Conservation (phyloP, 169 alveolate species). For the Perkinsus olseni region DNA sequence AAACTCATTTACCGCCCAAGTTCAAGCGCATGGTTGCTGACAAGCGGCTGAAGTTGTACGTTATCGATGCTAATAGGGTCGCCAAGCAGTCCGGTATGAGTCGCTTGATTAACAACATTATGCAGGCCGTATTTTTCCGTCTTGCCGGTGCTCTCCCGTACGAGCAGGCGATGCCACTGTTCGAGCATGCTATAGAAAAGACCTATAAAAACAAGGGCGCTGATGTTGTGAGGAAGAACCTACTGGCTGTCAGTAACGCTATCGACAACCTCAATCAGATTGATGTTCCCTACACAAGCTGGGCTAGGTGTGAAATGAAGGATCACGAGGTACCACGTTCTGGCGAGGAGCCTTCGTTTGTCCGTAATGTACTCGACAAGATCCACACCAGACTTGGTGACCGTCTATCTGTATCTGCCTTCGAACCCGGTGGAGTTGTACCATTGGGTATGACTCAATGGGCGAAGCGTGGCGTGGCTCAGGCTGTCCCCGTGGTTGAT, state of each 20-base stretch:
- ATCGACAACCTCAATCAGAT: conserved; percentile 9
- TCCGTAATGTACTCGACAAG: not conserved
- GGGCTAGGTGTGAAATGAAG: conserved; percentile 18
- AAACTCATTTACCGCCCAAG: conserved; percentile 14
- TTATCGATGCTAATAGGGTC: conserved; percentile 39
- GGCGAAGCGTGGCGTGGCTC: conserved; percentile 48
- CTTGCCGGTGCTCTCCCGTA: conserved; percentile 39
- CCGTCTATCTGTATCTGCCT: conserved; percentile 15
- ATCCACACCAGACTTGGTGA: not conserved
- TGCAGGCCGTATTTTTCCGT: conserved; percentile 38
- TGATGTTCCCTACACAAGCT: conserved; percentile 9
- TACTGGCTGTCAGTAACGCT: conserved; percentile 33
- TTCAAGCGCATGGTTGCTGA: conserved; percentile 23
- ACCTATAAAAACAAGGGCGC: conserved; percentile 48
- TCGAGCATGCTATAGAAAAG: conserved; percentile 44
- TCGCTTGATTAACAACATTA: conserved; percentile 39
- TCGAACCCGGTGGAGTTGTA: conserved; percentile 31
- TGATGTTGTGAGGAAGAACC: conserved; percentile 28
- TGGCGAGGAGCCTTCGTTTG: conserved; percentile 19
- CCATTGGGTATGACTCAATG: conserved; percentile 45
- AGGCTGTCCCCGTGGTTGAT: conserved; percentile 45
- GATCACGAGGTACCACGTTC: conserved; percentile 33
- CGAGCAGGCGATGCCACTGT: conserved; percentile 34
- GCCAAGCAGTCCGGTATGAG: conserved; percentile 42
- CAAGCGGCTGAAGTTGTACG: conserved; percentile 30